These are phyloP conservation scores for Claviceps fusiformis DNA, from an alignment of 2,329 filamentous ascomycete species.

Conservation along the genomic window DNA sequence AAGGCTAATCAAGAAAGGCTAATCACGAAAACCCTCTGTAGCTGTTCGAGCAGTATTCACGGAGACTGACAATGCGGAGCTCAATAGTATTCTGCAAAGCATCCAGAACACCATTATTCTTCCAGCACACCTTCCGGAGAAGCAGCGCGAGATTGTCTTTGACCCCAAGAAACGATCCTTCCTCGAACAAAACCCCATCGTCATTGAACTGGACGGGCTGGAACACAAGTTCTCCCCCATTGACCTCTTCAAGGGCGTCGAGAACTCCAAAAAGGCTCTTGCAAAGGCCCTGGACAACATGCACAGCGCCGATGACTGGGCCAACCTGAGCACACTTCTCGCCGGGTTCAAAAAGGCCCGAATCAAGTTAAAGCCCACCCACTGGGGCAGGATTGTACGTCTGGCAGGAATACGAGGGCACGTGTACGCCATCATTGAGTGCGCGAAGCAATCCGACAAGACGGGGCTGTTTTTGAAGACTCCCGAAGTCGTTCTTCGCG, in stretches of 20 bases:
- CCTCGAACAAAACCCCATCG: constrained; percentile 41
- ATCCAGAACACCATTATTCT: constrained; percentile 48
- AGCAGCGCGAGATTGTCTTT: constrained; percentile 41
- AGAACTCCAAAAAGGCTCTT: constrained; percentile 27
- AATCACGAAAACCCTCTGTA: constrained; percentile 9
- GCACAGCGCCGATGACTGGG: constrained; percentile 34
- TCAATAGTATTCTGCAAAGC: constrained; percentile 36
- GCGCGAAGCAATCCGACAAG: constrained; percentile 29
- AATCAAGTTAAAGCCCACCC: constrained; percentile 20
- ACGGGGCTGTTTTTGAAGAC: constrained; percentile 31
- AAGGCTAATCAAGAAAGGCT: constrained; percentile 1
- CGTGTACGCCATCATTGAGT: constrained; percentile 35
- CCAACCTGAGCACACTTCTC: constrained; percentile 37
- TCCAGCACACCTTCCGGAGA: constrained; percentile 41
- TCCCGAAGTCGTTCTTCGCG: constrained; percentile 23
- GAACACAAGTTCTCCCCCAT: constrained; percentile 37
- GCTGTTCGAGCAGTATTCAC: constrained; percentile 30
- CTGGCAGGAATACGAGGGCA: constrained; percentile 25
- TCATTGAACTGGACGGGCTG: constrained; percentile 44
- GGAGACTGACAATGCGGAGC: constrained; percentile 35
- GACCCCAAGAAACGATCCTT: constrained; percentile 29
- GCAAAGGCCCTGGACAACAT: constrained; percentile 29
- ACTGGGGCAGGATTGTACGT: constrained; percentile 29
- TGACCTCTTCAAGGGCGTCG: constrained; percentile 28
- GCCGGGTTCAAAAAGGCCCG: constrained; percentile 33